phyloP scores from a whole-genome alignment of 371 early-diverging fungal species.

The Funneliformis caledonium region DNA sequence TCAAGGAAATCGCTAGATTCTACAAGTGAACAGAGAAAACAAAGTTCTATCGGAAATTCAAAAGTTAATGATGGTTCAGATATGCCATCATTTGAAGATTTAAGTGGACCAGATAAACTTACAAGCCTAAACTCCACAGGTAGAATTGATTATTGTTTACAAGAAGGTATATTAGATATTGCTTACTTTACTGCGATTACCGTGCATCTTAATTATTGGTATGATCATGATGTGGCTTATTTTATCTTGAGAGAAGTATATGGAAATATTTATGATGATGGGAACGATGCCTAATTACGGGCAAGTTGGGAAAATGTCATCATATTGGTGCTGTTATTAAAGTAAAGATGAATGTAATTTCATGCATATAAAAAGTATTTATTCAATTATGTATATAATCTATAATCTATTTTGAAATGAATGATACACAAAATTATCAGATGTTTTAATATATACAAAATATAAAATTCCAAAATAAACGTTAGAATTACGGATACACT shows the following conservation, averaged over 20 bases:
- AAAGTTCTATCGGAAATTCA: neutral
- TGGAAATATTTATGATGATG: slow-evolving; percentile 20
- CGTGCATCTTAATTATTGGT: slow-evolving; percentile 82
- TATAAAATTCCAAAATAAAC: too few species aligned
- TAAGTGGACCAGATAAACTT: slow-evolving; percentile 47
- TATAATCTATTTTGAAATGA: too few species aligned
- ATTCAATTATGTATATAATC: too few species aligned
- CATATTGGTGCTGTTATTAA: too few species aligned
- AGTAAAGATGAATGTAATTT: too few species aligned
- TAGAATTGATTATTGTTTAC: slow-evolving; percentile 74
- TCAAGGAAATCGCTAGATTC: neutral
- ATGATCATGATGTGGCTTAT: slow-evolving; percentile 68
- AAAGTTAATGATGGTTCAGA: neutral
- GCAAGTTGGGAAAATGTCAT: too few species aligned
- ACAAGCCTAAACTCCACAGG: slow-evolving; percentile 69
- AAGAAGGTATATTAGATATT: slow-evolving; percentile 77
- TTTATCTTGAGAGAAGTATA: slow-evolving; percentile 53
- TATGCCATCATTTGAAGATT: neutral
- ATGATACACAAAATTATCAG: too few species aligned
- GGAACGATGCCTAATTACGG: too few species aligned
- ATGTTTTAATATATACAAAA: too few species aligned
- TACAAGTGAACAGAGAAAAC: neutral
- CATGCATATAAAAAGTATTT: too few species aligned
- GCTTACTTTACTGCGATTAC: slow-evolving; percentile 75
- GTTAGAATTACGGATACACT: too few species aligned